Percentiles rank a stretch among this genome's conserved stretches.
These are phyloP conservation scores for Phytopythium mirpurense DNA, from an alignment of 352 stramenopile species.

Conservation along the genomic window DNA sequence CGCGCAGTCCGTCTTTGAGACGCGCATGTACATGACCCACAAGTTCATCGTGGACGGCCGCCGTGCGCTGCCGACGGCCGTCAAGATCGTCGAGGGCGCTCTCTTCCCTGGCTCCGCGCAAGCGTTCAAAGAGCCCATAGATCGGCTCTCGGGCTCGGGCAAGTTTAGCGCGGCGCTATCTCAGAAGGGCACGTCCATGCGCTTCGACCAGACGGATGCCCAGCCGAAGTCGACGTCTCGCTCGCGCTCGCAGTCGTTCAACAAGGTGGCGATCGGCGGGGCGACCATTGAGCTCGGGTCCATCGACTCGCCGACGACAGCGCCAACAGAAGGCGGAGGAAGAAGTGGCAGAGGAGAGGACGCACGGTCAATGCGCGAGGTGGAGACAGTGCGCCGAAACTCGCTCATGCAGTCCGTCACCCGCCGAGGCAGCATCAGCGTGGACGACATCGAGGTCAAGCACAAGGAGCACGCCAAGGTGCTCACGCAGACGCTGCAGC, in stretches of 20 bases:
- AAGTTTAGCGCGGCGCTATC: no score
- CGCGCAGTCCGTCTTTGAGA: constrained; percentile 11
- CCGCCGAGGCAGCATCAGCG: not conserved
- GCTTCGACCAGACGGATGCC: not conserved
- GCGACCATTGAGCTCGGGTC: not conserved
- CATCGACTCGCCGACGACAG: not conserved
- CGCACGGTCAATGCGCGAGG: not conserved
- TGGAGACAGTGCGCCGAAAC: not conserved
- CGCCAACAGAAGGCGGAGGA: not conserved
- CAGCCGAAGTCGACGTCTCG: not conserved
- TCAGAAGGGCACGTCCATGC: not conserved
- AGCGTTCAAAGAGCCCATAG: no score
- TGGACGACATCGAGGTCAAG: constrained; percentile 13
- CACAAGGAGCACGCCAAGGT: constrained; percentile 17
- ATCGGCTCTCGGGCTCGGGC: no score
- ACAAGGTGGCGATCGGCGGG: not conserved
- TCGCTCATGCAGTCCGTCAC: not conserved
- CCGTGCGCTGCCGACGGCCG: constrained; percentile 17
- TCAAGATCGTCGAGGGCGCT: constrained; percentile 25
- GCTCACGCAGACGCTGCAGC: constrained; percentile 15
- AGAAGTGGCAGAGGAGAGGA: no score
- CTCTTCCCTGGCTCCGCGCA: constrained; percentile 5
- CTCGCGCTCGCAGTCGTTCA: constrained; percentile 1
- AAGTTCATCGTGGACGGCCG: constrained; percentile 21
- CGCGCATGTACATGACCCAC: constrained; percentile 18